A percentile compares a stretch with the other conserved stretches of the same genome.
Evolutionary conservation across 1,284 basidiomycete species (phyloP).

Genomic region (Filobasidium uniguttulatum): DNA sequence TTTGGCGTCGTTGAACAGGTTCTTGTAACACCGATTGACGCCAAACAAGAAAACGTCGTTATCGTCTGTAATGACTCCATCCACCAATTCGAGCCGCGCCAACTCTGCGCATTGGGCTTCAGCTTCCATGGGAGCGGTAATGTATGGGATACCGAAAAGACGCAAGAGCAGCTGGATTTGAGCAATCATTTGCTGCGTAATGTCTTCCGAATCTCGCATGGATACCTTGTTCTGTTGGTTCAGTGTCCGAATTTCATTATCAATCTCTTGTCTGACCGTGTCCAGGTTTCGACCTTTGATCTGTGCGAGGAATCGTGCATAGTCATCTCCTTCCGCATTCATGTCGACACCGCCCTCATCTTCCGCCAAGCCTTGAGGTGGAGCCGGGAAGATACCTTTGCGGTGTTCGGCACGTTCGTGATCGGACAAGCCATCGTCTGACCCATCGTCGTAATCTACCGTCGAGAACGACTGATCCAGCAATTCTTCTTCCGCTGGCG

Average conservation of each 20-base stretch:
- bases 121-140: conserved; percentile 98
- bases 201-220: conserved; percentile 85
- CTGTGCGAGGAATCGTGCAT: conserved; percentile 77
- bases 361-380: conserved; percentile 18
- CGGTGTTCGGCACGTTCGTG: conserved; percentile 16
- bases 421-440: conserved; percentile 25
- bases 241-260: conserved; percentile 72
- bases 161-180: conserved; percentile 87
- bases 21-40: conserved; percentile 83
- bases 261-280: conserved; percentile 71
- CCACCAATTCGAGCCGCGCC: conserved; percentile 68
- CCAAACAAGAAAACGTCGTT: conserved; percentile 98
- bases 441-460: conserved; percentile 18
- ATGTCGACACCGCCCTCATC: conserved; percentile 56
- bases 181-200: conserved; percentile 83
- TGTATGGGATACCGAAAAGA: conserved; percentile 92
- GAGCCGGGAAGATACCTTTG: conserved; percentile 12
- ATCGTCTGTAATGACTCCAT: conserved; percentile 98
- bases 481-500: neutral
- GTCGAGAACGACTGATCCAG: conserved; percentile 11
- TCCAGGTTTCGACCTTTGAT: conserved; percentile 72
- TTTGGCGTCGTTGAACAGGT: conserved; percentile 99
- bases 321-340: conserved; percentile 74
- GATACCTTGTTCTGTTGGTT: conserved; percentile 74
- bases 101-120: conserved; percentile 97